Evolutionary conservation across 176 grass and related monocot genomes (phyloP), one percentile per base, ranked within the genome.

Genomic region (Calamus simplicifolius): DNA sequence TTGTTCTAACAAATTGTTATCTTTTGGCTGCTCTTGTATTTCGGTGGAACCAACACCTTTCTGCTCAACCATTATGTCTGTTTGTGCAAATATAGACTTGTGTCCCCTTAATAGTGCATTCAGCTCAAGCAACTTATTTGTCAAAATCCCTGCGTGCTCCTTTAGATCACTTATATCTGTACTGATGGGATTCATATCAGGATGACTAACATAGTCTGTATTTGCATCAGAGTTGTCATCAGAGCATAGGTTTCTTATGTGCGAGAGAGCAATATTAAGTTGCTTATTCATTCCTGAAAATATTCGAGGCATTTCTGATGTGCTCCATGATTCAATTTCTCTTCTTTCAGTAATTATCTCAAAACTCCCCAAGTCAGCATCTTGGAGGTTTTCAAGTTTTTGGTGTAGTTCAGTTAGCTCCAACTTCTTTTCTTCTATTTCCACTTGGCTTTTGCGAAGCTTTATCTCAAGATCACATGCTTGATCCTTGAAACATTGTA

Each of bases 391-490:
- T 54, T 76, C 71, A 69, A 71, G 64, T 1, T 72, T 71, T 26
- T 80, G 67, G 61, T 72, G 74, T 35, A 83, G 57, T 27, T 80
- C 73, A 61, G 64, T 83, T 71, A 83, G 58, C 77, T 92, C 88
- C 68, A 64, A 31, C 30, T 50, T 83, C 67, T 51, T 76, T 49
- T 79, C 79, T 67, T 82, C 68, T 59, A 85, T 50, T 30, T 83
- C 76, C 8, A 72, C 73, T 69, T 83, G 73, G 68, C 66, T 64
- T 64, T 80, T 74, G 17, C 74, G 64, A 56, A 87, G 61, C 14
- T 69, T 92, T 31, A 77, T 78, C 75, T 86, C 68, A 43, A 92
- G 62, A 49, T 66, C 71, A 61, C 63, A 73, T 61, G 74, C 67
- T 61, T 81, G 76, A 2, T 81, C 81, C 70, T 58, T 77, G 29